phyloP scores from a whole-genome alignment of 352 stramenopile genomes.

The Globisporangium perplexum region DNA sequence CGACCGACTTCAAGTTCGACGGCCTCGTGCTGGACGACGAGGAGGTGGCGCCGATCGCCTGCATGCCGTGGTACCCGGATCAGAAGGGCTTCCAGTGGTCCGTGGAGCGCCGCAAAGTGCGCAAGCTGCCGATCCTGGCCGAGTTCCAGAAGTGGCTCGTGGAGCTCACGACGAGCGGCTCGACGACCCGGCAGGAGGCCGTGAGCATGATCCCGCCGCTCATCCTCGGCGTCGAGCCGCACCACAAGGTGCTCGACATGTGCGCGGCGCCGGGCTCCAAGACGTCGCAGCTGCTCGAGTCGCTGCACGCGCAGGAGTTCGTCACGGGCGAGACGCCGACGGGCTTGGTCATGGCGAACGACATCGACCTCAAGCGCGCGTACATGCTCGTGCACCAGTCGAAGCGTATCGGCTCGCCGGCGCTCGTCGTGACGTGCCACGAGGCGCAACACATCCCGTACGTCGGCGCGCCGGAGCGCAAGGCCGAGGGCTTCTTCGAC shows the following conservation, averaged over 20 bases:
- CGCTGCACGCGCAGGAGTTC: slow-evolving; percentile 79
- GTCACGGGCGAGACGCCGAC: slow-evolving; percentile 73
- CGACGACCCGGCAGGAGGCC: slow-evolving; percentile 97
- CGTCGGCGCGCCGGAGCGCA: slow-evolving; percentile 54
- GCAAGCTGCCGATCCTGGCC: slow-evolving; percentile 89
- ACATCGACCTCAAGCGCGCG: slow-evolving; percentile 95
- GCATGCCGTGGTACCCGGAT: slow-evolving; percentile 89
- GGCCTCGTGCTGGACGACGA: slow-evolving; percentile 76
- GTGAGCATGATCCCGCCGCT: slow-evolving; percentile 99
- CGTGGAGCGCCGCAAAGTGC: slow-evolving; percentile 85
- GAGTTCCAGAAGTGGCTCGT: slow-evolving; percentile 97
- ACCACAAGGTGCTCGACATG: slow-evolving; percentile 96
- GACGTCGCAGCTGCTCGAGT: slow-evolving; percentile 97
- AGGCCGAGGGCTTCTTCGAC: slow-evolving; percentile 92
- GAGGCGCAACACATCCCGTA: slow-evolving; percentile 96
- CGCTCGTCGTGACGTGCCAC: slow-evolving; percentile 94
- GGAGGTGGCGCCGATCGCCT: slow-evolving; percentile 69
- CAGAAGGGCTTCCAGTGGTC: slow-evolving; percentile 88
- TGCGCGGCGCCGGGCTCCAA: slow-evolving; percentile 98
- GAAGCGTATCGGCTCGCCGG: slow-evolving; percentile 94
- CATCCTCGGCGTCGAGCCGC: slow-evolving; percentile 91
- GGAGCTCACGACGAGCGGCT: slow-evolving; percentile 90
- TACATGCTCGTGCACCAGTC: slow-evolving; percentile 98
- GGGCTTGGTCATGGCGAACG: slow-evolving; percentile 95
- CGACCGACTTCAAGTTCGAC: slow-evolving; percentile 83